These are phyloP conservation scores for Capniomyces stellatus DNA, from an alignment of 371 early-diverging fungal species.

Conservation along the genomic window DNA sequence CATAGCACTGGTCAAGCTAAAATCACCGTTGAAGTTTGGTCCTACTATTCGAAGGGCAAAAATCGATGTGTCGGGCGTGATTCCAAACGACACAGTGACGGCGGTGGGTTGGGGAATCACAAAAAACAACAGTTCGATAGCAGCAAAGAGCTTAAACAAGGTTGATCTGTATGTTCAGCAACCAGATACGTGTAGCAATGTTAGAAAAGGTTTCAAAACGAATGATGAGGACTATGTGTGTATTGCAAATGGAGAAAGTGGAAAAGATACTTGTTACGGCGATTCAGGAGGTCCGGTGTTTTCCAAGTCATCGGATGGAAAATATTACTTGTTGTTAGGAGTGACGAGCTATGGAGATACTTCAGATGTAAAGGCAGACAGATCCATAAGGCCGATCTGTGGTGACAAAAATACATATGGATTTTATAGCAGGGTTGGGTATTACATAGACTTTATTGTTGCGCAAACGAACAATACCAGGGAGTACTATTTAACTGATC, in stretches of 20 bases:
- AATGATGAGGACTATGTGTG: slow-evolving; percentile 22
- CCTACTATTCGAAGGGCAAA: slow-evolving; percentile 1
- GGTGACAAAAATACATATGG: slow-evolving; percentile 17
- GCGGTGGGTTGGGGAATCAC: slow-evolving; percentile 13
- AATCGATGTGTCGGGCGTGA: slow-evolving; percentile 7
- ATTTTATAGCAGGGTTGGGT: slow-evolving; percentile 22
- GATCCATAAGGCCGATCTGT: slow-evolving; percentile 7
- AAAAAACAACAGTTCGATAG: background rate
- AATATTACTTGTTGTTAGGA: slow-evolving; percentile 17
- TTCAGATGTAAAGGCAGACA: background rate
- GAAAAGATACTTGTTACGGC: slow-evolving; percentile 28
- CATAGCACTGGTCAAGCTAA: slow-evolving; percentile 13
- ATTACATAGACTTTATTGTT: slow-evolving; percentile 17
- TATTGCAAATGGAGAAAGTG: slow-evolving; percentile 16
- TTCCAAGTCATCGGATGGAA: slow-evolving; percentile 4
- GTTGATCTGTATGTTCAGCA: background rate
- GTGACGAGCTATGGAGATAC: slow-evolving; percentile 25
- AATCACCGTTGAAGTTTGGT: slow-evolving; percentile 5
- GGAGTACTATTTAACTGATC: slow-evolving; percentile 5
- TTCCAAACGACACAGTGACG: slow-evolving; percentile 4
- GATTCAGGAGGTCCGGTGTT: slow-evolving; percentile 28
- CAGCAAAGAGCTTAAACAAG: background rate
- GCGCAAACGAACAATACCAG: slow-evolving; percentile 11
- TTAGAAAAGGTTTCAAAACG: background rate
- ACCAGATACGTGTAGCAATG: background rate